phyloP scores from a whole-genome alignment of 2,329 filamentous ascomycete species.

The Penicillium sp. region DNA sequence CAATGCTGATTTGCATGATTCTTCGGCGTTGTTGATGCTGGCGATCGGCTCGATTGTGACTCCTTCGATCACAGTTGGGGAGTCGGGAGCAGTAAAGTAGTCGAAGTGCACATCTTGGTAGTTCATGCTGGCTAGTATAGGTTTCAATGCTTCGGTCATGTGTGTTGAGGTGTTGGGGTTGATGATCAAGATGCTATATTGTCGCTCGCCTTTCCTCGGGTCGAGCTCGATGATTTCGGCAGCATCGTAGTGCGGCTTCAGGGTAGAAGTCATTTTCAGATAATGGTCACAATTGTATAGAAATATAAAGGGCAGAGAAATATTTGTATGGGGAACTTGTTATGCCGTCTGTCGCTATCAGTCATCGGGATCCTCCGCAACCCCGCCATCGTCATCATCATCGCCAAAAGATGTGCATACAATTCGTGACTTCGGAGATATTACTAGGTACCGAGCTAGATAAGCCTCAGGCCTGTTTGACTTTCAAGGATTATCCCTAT shows the following conservation, averaged over 20 bases:
- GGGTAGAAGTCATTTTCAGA: background rate
- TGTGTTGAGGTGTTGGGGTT: conserved; percentile 46
- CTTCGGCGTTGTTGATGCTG: conserved; percentile 73
- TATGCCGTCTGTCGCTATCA: conserved; percentile 15
- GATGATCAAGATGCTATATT: conserved; percentile 40
- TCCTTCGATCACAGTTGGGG: conserved; percentile 32
- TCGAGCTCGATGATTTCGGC: background rate
- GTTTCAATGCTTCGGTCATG: conserved; percentile 44
- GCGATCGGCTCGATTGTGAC: conserved; percentile 51
- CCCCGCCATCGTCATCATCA: conserved; percentile 15
- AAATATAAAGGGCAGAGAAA: background rate
- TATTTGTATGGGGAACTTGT: background rate
- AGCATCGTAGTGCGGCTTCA: background rate
- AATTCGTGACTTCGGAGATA: background rate
- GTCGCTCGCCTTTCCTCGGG: conserved; percentile 10
- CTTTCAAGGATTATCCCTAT: background rate
- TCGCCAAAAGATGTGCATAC: background rate
- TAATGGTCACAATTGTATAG: background rate
- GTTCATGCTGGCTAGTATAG: conserved; percentile 38
- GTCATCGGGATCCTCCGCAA: conserved; percentile 18
- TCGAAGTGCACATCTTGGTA: conserved; percentile 38
- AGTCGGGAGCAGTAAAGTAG: conserved; percentile 40
- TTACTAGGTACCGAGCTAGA: background rate
- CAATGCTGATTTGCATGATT: conserved; percentile 61
- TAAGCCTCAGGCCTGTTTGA: background rate